A percentile compares a stretch with the other conserved stretches of the same genome.
Evolutionary conservation across 108 stramenopile species (phyloP).

Genomic region (Bacterosira constricta): DNA sequence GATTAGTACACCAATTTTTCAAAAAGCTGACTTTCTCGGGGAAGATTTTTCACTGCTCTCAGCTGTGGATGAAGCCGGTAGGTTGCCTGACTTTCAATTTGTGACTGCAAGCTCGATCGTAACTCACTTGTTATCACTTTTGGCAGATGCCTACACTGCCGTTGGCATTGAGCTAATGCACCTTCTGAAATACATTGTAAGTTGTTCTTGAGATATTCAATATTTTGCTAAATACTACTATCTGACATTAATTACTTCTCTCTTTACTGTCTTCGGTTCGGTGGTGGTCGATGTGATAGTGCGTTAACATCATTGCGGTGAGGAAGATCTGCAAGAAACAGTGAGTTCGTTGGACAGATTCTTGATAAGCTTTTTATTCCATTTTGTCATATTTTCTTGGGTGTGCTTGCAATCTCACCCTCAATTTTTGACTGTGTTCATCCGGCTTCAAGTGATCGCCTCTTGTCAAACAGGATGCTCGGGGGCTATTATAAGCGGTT

Average conservation of each 20-base stretch:
- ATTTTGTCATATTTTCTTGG: too few relatives aligned
- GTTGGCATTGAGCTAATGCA: slow-evolving; percentile 55
- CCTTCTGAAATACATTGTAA: slow-evolving; percentile 41
- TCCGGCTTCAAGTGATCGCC: too few relatives aligned
- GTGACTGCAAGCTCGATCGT: too few relatives aligned
- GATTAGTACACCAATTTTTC: slow-evolving; percentile 69
- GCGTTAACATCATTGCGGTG: slow-evolving; percentile 64
- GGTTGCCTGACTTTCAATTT: too few relatives aligned
- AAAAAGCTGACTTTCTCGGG: slow-evolving; percentile 68
- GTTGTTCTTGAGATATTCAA: too few relatives aligned
- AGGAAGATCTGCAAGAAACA: slow-evolving; percentile 89
- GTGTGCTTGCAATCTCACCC: too few relatives aligned
- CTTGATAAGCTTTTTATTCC: too few relatives aligned
- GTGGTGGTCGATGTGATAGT: too few relatives aligned
- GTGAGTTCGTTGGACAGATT: too few relatives aligned
- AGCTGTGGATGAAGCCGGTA: slow-evolving; percentile 88
- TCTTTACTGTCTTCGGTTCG: not conserved
- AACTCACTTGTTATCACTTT: too few relatives aligned
- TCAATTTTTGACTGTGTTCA: too few relatives aligned
- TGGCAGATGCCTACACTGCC: slow-evolving; percentile 59
- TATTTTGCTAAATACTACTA: not conserved
- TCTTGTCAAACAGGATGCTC: slow-evolving; percentile 84
- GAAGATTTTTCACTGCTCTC: slow-evolving; percentile 70
- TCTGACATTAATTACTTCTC: not conserved
- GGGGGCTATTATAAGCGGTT: slow-evolving; percentile 77